Evolutionary conservation across 2,329 filamentous ascomycete genomes (phyloP), one percentile per base, ranked within the genome.

Genomic region (Fusarium proliferatum): DNA sequence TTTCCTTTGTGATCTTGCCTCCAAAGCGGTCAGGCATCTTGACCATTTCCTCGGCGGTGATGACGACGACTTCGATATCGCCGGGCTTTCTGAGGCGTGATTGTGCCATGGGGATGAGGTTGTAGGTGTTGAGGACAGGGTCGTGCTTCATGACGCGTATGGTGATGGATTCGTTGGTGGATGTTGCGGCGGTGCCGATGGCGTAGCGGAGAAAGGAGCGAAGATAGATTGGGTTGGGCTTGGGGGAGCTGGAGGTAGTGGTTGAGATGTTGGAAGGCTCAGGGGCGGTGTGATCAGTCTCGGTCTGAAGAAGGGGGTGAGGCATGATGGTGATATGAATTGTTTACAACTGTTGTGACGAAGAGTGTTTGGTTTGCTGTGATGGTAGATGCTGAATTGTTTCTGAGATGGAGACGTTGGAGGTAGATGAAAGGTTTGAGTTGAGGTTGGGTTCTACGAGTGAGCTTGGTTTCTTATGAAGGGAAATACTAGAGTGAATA

Each of bases 361-460:
- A 21, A 17, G 26, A 26, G 26, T 26, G 26, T 26, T 26, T 26
- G 26, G 4, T 26, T 26, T 26, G 26, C 26, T 26, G 26, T 26
- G 26, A 19, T 33, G 38, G 9, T n/a, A 4, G 15, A n/a, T 28
- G 48, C 1, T 51, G 28, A 3, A 21, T 4, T 51, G 4, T 4
- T 6, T 6, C 4, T 12, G 10, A 17, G 26, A 30, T n/a, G 28
- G 12, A 49, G 15, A n/a, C 4, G 6, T 16, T 3, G 3, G 19
- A n/a, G 9, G 13, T 49, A 1, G 28, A 21, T 16, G 8, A 17
- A 16, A 49, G 46, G 34, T 3, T 28, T n/a, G 19, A n/a, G 19
- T 39, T n/a, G 3, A 9, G 5, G 11, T 2, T 8, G 0, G 19
- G 8, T 21, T 12, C 34, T 6, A 3, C 1, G 13, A 39, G 17